These are phyloP conservation scores for Termitomyces sp. DNA, from an alignment of 1,284 basidiomycete genomes.

Conservation along the genomic window DNA sequence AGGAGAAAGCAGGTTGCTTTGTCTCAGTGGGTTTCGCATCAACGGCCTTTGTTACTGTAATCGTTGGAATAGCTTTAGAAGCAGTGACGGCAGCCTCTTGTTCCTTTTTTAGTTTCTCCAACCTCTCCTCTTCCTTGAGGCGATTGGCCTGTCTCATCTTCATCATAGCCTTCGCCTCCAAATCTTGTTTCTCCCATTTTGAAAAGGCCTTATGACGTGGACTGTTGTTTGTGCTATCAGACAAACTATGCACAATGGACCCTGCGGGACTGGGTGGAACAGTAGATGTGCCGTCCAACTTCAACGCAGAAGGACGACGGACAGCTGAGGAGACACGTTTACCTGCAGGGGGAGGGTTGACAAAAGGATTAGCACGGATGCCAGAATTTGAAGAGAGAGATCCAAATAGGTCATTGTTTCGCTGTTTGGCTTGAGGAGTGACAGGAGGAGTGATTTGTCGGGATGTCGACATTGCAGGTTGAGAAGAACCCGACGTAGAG, in stretches of 20 bases:
- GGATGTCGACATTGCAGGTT: slow-evolving; percentile 25
- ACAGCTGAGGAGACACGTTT: slow-evolving; percentile 31
- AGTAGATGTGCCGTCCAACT: slow-evolving; percentile 1
- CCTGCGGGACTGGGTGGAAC: slow-evolving; percentile 16
- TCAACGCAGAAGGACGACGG: slow-evolving; percentile 20
- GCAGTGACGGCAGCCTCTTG: slow-evolving; percentile 31
- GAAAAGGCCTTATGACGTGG: slow-evolving; percentile 52
- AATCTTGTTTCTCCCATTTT: slow-evolving; percentile 79
- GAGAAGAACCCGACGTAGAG: slow-evolving; percentile 29
- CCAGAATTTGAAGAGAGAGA: slow-evolving; percentile 39
- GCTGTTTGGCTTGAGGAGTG: slow-evolving; percentile 22
- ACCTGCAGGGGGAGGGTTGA: slow-evolving; percentile 21
- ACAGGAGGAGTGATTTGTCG: slow-evolving; percentile 20
- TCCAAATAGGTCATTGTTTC: slow-evolving; percentile 31
- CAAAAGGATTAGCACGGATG: slow-evolving; percentile 33
- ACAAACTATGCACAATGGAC: slow-evolving; percentile 29
- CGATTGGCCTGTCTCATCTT: slow-evolving; percentile 51
- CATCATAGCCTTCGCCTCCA: slow-evolving; percentile 72
- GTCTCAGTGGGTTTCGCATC: slow-evolving; percentile 15
- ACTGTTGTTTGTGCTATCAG: slow-evolving; percentile 48
- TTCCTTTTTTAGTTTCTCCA: slow-evolving; percentile 35
- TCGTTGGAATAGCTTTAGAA: slow-evolving; percentile 25
- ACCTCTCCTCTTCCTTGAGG: slow-evolving; percentile 41
- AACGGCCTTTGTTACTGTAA: slow-evolving; percentile 29
- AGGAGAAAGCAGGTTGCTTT: slow-evolving; percentile 14